A percentile compares a stretch with the other conserved stretches of the same genome.
phyloP scores from a whole-genome alignment of 78 protist genomes.

The Dictyostelium citrinum region DNA sequence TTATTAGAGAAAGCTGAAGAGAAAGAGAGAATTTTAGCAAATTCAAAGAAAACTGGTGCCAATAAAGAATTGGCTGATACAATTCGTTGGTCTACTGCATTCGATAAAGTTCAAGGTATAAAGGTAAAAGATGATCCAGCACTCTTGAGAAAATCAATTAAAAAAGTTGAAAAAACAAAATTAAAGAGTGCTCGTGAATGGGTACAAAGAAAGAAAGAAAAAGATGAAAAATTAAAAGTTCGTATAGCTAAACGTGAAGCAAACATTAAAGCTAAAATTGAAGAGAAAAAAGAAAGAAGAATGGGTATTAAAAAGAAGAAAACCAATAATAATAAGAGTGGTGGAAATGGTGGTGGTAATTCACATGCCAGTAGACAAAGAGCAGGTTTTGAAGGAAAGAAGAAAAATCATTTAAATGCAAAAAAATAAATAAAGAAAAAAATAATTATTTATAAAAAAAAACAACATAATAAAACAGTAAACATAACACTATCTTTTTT shows the following conservation, averaged over 20 bases:
- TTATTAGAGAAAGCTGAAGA: slow-evolving; percentile 29
- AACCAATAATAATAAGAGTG: neutral
- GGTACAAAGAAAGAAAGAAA: slow-evolving; percentile 48
- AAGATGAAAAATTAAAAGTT: neutral
- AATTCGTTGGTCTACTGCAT: slow-evolving; percentile 42
- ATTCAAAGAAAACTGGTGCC: slow-evolving; percentile 25
- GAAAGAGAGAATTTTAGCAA: slow-evolving; percentile 28
- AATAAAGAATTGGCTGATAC: slow-evolving; percentile 30
- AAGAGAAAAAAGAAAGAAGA: slow-evolving; percentile 49
- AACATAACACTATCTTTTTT: too few species aligned
- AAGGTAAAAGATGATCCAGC: slow-evolving; percentile 49
- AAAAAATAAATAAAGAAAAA: too few species aligned
- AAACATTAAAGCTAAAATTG: slow-evolving; percentile 51
- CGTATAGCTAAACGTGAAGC: slow-evolving; percentile 58
- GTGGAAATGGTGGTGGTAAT: neutral
- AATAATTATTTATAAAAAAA: too few species aligned
- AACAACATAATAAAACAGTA: too few species aligned
- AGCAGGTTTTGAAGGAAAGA: slow-evolving; percentile 21
- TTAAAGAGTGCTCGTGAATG: slow-evolving; percentile 54
- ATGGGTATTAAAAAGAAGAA: slow-evolving; percentile 45
- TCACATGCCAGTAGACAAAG: neutral
- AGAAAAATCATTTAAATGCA: neutral
- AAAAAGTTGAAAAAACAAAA: slow-evolving; percentile 7
- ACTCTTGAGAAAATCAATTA: slow-evolving; percentile 31
- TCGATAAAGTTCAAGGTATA: slow-evolving; percentile 69